Base-by-base conservation (phyloP, 2,329 filamentous ascomycete genomes). In the Orbilia oligospora region DNA sequence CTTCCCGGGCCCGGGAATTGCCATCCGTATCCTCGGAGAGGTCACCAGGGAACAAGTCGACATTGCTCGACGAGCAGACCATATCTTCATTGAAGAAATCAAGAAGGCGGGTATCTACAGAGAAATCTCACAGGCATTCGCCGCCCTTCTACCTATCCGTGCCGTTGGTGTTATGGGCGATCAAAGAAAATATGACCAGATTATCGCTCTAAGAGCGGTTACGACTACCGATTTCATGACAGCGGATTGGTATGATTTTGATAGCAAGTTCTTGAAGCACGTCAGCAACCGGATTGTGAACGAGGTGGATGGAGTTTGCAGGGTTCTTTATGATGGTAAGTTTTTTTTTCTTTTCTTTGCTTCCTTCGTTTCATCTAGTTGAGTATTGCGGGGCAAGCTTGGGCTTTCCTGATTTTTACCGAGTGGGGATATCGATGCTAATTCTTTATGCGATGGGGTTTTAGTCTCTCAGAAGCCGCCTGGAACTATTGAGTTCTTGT, bases 11-110 rank as follows among this genome's bases (percentile, higher is more conserved):
- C 91, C 91, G 12, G 90, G 91, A 65, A 90, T 97, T 78, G 93
- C 89, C 14, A 92, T 96, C 81, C 88, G 93, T 67, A 91, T 97
- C 77, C 86, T 97, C 0, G 94, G 94, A 41, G 94, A 97, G 81
- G 91, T 97, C 14, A 97, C 93, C 0, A 88, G 87, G 1, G 92
- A 94, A 83, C 89, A 91, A 49, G 91, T 97, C 16, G 89, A 90
- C 70, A 96, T 97, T 80, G 93, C 90, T 1, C 86, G 92, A n/a
- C 87, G 92, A 83, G 92, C 92, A 0, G 93, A 94, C 82, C 83
- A 89, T 82, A 94, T 95, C 83, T 94, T 92, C 85, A 93, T 94
- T 81, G 87, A 88, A 80, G 90, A 91, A 87, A 94, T 95, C 85
- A 87, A 86, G 82, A 88, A 89, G 71, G 91, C 91, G 0, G 92